Conservation (phyloP, 2,329 filamentous ascomycete species). For the Xylaria arbuscula region DNA sequence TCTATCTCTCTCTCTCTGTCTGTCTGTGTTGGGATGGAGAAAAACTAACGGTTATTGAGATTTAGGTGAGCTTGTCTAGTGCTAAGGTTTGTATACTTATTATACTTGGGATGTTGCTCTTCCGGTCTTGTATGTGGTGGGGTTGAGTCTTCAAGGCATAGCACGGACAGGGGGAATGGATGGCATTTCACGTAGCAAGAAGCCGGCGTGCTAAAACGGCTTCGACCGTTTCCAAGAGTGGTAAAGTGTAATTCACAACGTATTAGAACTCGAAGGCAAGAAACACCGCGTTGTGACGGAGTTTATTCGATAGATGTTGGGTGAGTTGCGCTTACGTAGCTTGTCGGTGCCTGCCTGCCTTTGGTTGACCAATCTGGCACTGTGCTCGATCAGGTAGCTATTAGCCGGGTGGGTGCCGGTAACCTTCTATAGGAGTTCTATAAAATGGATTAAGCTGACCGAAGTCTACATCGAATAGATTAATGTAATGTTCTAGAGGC, state of each 20-base stretch:
- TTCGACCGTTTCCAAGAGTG: neutral
- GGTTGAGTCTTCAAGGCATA: neutral
- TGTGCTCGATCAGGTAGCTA: slow-evolving; percentile 6
- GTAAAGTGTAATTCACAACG: neutral
- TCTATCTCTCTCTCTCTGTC: neutral
- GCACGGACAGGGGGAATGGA: neutral
- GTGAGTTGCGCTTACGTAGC: slow-evolving; percentile 20
- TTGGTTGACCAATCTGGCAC: slow-evolving; percentile 7
- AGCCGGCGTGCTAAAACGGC: neutral
- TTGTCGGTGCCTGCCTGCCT: slow-evolving; percentile 14
- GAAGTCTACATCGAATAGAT: neutral
- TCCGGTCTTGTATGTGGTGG: neutral
- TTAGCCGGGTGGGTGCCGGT: neutral
- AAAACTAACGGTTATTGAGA: neutral
- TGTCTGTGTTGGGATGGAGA: neutral
- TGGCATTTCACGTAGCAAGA: neutral
- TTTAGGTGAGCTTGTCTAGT: neutral
- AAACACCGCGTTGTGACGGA: neutral
- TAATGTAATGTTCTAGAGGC: neutral
- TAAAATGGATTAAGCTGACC: neutral
- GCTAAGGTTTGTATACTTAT: neutral
- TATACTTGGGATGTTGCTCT: neutral
- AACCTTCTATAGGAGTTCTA: neutral
- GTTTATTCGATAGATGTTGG: neutral
- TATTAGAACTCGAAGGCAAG: neutral